phyloP scores from a whole-genome alignment of 306 rosid genomes.

The Ceratonia siliqua region DNA sequence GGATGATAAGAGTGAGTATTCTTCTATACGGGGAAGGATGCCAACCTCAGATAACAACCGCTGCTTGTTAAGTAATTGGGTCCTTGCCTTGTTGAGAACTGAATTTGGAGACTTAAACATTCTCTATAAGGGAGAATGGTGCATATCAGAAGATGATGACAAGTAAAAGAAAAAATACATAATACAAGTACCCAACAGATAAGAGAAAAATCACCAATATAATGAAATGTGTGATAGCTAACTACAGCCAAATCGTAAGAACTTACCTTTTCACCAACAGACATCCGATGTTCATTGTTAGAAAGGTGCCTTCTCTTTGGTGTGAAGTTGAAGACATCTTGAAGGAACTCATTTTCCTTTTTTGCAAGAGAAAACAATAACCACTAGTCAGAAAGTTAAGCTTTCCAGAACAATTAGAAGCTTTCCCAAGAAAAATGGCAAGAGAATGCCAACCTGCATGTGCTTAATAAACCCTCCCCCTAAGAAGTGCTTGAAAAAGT shows the following conservation, averaged over 20 bases:
- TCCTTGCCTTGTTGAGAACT: constrained; percentile 68
- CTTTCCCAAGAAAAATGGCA: not conserved
- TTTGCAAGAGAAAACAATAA: constrained; percentile 5
- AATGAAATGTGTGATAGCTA: not conserved
- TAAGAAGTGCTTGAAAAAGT: constrained; percentile 68
- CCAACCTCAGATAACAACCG: constrained; percentile 72
- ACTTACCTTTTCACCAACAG: constrained; percentile 66
- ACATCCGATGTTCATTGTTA: constrained; percentile 61
- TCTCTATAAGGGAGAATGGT: constrained; percentile 49
- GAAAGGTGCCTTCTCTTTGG: constrained; percentile 61
- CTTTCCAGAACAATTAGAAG: not conserved
- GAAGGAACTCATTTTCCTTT: constrained; percentile 81
- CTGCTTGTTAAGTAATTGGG: constrained; percentile 74
- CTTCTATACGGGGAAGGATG: constrained; percentile 12
- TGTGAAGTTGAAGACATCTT: constrained; percentile 65
- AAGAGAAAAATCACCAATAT: constrained; percentile 2
- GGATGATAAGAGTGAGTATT: not conserved
- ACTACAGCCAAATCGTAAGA: not conserved
- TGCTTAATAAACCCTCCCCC: constrained; percentile 85
- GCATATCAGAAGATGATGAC: constrained; percentile 3
- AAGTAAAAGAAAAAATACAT: not conserved
- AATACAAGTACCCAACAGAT: not conserved
- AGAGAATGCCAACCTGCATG: constrained; percentile 66
- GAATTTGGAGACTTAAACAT: constrained; percentile 79
- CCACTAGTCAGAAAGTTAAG: not conserved